Evolutionary conservation across 192 early-diverging fungal species (phyloP).

Genomic region (Coemansia sp.): DNA sequence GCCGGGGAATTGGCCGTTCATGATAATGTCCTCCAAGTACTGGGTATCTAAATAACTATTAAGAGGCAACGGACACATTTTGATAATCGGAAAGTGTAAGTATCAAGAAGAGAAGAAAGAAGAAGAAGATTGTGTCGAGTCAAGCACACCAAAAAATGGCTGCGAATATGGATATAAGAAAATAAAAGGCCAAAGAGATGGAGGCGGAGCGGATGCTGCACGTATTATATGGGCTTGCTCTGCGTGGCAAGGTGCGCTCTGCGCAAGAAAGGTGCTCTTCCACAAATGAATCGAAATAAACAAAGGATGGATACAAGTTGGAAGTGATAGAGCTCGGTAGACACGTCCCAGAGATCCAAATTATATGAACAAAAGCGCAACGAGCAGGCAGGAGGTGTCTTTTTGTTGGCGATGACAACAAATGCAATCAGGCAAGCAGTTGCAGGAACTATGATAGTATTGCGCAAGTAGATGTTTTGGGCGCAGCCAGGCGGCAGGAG

Average conservation of each 20-base stretch:
- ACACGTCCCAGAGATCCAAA: too few relatives aligned
- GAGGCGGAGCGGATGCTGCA: too few relatives aligned
- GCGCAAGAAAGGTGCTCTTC: too few relatives aligned
- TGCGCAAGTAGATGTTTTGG: neutral
- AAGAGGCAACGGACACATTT: constrained; percentile 38
- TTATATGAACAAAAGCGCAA: constrained; percentile 3
- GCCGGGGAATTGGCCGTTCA: constrained; percentile 47
- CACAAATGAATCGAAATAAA: too few relatives aligned
- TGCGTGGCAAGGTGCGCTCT: too few relatives aligned
- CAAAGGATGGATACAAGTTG: constrained; percentile 9
- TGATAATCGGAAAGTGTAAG: constrained; percentile 3
- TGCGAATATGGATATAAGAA: neutral
- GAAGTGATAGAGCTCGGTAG: constrained; percentile 2
- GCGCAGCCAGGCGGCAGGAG: neutral
- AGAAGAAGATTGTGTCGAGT: neutral
- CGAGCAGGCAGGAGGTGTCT: constrained; percentile 3
- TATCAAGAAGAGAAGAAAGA: neutral
- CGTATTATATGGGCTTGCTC: too few relatives aligned
- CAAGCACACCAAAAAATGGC: neutral
- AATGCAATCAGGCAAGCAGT: neutral
- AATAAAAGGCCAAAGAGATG: neutral
- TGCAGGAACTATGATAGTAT: neutral
- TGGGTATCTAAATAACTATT: constrained; percentile 54
- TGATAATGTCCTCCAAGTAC: constrained; percentile 48
- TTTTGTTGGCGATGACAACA: neutral